phyloP scores from a whole-genome alignment of 805 yeast species.

The Barnettozyma vustinii region DNA sequence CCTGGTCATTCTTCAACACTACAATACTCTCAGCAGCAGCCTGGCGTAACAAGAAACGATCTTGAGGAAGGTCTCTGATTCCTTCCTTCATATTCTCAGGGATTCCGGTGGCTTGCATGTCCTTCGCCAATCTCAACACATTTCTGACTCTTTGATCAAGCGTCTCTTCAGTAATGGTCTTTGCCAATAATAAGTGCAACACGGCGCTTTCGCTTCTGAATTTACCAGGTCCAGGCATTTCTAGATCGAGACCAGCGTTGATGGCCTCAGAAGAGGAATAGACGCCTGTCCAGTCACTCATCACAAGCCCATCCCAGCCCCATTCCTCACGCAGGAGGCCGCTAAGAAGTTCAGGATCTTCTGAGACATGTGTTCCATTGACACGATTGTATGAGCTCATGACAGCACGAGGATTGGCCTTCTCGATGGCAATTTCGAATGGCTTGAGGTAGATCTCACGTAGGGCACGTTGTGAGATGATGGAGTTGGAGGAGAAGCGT shows the following conservation, averaged over 20 bases:
- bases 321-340: conserved; percentile 49
- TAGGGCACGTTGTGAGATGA: conserved; percentile 51
- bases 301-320: conserved; percentile 47
- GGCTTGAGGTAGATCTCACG: conserved; percentile 59
- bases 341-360: conserved; percentile 35
- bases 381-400: conserved; percentile 61
- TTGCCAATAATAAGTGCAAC: conserved; percentile 31
- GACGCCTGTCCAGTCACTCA: conserved; percentile 62
- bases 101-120: conserved; percentile 36
- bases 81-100: conserved; percentile 35
- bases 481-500: conserved; percentile 40
- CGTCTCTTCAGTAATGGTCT: conserved; percentile 34
- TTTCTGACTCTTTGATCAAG: conserved; percentile 45
- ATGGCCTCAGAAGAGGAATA: conserved; percentile 42
- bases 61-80: conserved; percentile 40
- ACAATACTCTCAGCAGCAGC: conserved; percentile 48
- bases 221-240: conserved; percentile 58
- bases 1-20: conserved; percentile 46
- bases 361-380: conserved; percentile 52
- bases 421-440: conserved; percentile 49
- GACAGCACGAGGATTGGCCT: conserved; percentile 45
- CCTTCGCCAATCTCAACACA: conserved; percentile 43
- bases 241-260: conserved; percentile 53
- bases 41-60: conserved; percentile 33
- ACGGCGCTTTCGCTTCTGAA: conserved; percentile 36